phyloP scores from a whole-genome alignment of 2,329 filamentous ascomycete genomes.

The Alternaria arbusti region DNA sequence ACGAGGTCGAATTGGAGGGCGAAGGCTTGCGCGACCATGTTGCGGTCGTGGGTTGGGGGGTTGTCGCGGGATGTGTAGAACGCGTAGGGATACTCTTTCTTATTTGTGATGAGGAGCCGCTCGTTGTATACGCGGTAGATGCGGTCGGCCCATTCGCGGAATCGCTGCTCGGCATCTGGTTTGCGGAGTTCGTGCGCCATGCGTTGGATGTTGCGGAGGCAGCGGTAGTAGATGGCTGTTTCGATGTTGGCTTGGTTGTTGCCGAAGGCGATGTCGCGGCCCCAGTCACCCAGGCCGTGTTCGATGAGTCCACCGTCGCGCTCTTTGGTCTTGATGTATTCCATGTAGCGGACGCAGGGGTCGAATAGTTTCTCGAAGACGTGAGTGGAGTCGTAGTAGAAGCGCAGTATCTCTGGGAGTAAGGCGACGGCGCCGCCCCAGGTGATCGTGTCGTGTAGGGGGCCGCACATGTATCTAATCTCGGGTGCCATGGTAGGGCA shows the following conservation, averaged over 20 bases:
- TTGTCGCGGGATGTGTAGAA: slow-evolving; percentile 51
- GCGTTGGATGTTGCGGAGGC: slow-evolving; percentile 32
- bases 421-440: slow-evolving; percentile 52
- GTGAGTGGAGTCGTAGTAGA: slow-evolving; percentile 51
- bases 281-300: slow-evolving; percentile 55
- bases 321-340: slow-evolving; percentile 51
- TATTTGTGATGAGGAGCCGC: slow-evolving; percentile 25
- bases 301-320: slow-evolving; percentile 52
- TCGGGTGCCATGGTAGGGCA: slow-evolving; percentile 58
- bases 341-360: slow-evolving; percentile 51
- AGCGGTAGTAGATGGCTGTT: slow-evolving; percentile 54
- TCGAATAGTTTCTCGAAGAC: slow-evolving; percentile 48
- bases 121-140: slow-evolving; percentile 29
- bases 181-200: slow-evolving; percentile 40
- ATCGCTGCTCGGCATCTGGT: slow-evolving; percentile 13
- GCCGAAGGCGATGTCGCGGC: slow-evolving; percentile 52
- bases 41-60: slow-evolving; percentile 41
- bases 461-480: slow-evolving; percentile 58
- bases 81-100: slow-evolving; percentile 40
- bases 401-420: slow-evolving; percentile 44
- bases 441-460: slow-evolving; percentile 56
- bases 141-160: slow-evolving; percentile 29
- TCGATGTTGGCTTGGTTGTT: slow-evolving; percentile 56
- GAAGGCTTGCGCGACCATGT: slow-evolving; percentile 50
- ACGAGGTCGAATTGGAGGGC: slow-evolving; percentile 47